phyloP scores from a whole-genome alignment of 139 green algal species.

The Volvox reticuliferus region DNA sequence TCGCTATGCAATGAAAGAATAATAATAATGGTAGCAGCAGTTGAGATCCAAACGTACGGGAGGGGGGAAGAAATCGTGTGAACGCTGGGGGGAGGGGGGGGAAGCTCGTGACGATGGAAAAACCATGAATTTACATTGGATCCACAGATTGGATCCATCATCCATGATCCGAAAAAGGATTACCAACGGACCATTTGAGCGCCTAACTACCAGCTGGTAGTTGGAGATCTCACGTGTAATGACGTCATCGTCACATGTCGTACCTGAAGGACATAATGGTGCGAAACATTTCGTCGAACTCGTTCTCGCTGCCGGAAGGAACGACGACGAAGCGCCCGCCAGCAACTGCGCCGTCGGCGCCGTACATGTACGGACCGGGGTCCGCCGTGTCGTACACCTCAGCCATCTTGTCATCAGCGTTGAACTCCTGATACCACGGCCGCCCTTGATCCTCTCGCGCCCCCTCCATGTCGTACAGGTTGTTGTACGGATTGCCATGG shows the following conservation, averaged over 20 bases:
- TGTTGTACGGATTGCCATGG: not conserved
- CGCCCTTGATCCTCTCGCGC: not conserved
- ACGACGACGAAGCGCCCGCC: constrained; percentile 36
- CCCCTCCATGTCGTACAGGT: not conserved
- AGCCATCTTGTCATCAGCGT: not conserved
- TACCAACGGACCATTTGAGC: too few species aligned
- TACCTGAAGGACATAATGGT: constrained; percentile 38
- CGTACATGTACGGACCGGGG: not conserved
- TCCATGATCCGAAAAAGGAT: too few species aligned
- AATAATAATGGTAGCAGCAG: too few species aligned
- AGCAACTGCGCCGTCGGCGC: not conserved
- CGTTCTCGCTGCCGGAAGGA: constrained; percentile 11
- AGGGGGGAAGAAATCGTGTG: too few species aligned
- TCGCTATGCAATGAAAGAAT: too few species aligned
- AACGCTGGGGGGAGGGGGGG: too few species aligned
- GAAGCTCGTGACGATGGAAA: too few species aligned
- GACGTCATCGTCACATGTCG: not conserved
- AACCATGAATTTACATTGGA: too few species aligned
- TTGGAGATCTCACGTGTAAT: too few species aligned
- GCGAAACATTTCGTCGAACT: constrained; percentile 30
- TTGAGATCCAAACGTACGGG: too few species aligned
- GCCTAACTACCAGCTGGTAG: too few species aligned
- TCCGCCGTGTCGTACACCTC: not conserved
- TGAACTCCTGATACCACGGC: not conserved
- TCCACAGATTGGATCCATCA: too few species aligned